A percentile compares a stretch with the other conserved stretches of the same genome.
Evolutionary conservation across 2,329 filamentous ascomycete species (phyloP).

Genomic region (Xylaria sp.): DNA sequence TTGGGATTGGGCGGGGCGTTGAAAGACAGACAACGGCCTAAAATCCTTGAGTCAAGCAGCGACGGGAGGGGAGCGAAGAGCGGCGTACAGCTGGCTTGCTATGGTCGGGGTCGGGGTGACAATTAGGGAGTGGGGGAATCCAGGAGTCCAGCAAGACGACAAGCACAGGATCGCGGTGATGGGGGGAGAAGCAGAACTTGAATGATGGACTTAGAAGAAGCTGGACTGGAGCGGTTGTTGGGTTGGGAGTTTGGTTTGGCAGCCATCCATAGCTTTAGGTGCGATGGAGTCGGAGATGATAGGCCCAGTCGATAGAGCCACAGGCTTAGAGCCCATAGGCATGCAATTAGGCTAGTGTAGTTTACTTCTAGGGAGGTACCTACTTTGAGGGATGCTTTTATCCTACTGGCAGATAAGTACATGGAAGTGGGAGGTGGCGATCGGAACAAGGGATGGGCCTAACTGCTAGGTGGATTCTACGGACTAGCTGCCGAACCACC

Average conservation of each 20-base stretch:
- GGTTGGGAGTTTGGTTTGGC: slow-evolving; percentile 2
- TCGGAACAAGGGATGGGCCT: slow-evolving; percentile 18
- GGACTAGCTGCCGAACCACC: background rate
- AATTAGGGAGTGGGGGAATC: background rate
- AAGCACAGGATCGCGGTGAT: slow-evolving; percentile 1
- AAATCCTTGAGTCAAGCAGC: slow-evolving; percentile 3
- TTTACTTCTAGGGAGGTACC: no score
- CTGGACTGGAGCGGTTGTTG: background rate
- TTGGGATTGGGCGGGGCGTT: slow-evolving; percentile 3
- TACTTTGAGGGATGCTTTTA: background rate
- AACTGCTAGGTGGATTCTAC: background rate
- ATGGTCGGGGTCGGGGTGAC: background rate
- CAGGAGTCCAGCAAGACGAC: background rate
- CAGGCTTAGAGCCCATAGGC: background rate
- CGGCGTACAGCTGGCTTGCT: background rate
- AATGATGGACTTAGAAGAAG: background rate
- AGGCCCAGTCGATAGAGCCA: background rate
- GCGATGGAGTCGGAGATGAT: background rate
- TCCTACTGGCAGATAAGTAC: slow-evolving; percentile 3
- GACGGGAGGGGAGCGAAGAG: slow-evolving; percentile 15
- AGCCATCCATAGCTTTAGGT: background rate
- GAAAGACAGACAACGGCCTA: slow-evolving; percentile 2
- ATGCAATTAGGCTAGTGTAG: background rate
- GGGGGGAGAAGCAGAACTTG: slow-evolving; percentile 6
- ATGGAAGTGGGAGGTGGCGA: slow-evolving; percentile 14